Evolutionary conservation across 2,329 filamentous ascomycete genomes (phyloP), one percentile per base, ranked within the genome.

Genomic region (Aspergillus sp.): DNA sequence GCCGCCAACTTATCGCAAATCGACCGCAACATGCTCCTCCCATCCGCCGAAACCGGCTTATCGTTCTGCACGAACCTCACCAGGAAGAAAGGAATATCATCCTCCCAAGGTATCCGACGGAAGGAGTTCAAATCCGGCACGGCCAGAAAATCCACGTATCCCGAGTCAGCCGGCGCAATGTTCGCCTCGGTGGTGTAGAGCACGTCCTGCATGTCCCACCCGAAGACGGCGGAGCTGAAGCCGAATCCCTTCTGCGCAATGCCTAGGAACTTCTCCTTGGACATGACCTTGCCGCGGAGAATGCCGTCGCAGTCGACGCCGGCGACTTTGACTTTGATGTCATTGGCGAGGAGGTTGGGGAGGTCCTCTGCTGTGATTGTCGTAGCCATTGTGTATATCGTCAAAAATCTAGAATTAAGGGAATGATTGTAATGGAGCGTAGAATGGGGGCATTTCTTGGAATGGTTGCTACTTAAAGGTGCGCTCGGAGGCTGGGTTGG

Each of bases 181-280:
- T 70, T 84, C 85, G 75, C 90, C 87, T 68, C 59, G 3, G 65
- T 69, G 17, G 66, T 69, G 77, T 96, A 96, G 11, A 91, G 94
- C 80, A 88, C 84, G 73, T 96, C 92, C 77, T 96, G 92, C 92
- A 96, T 96, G 77, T 96, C 92, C 92, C 92, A 96, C 72, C 92
- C 92, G 70, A 96, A 96, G 67, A 96, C 87, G 66, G 96, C 92
- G 36, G 90, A 93, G 80, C 92, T 96, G 81, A 96, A 96, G 60
- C 92, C 92, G 68, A 96, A 96, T 61, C 92, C 92, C 54, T 86
- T 83, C 54, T 85, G 78, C 21, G 88, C 89, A 58, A 96, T 85
- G 47, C 90, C 90, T 42, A 96, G 81, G 77, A 96, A 96, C 80
- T 96, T 96, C 73, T 89, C 90, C 83, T 96, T 96, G 67, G 91